A percentile compares a stretch with the other conserved stretches of the same genome.
These are phyloP conservation scores for Termitomyces sp. DNA, from an alignment of 768 basidiomycete genomes.

Conservation along the genomic window DNA sequence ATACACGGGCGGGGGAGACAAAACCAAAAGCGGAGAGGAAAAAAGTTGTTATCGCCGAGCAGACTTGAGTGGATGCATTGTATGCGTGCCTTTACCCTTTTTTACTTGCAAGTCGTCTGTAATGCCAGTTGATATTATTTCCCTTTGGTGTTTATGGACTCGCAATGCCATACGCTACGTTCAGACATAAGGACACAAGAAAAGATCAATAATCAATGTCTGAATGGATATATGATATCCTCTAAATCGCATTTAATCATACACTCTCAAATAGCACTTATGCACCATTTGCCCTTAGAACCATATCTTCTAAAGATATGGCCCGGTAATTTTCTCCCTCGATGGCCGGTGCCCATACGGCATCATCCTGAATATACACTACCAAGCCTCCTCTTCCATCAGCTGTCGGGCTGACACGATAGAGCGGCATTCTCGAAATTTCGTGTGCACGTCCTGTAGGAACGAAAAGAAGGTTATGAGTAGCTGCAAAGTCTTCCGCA, in stretches of 20 bases:
- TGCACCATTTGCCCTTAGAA: constrained; percentile 44
- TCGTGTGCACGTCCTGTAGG: constrained; percentile 85
- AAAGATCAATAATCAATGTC: background rate
- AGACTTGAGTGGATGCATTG: constrained; percentile 36
- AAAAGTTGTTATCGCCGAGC: constrained; percentile 79
- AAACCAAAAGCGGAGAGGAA: constrained; percentile 92
- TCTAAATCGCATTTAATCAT: background rate
- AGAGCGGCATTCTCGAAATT: constrained; percentile 83
- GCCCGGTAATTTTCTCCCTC: constrained; percentile 64
- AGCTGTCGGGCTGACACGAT: constrained; percentile 68
- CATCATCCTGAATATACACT: constrained; percentile 90
- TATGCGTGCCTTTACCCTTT: background rate
- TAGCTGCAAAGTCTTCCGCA: constrained; percentile 84
- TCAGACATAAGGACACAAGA: background rate
- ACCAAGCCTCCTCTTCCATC: constrained; percentile 85
- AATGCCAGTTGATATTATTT: background rate
- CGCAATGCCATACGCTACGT: background rate
- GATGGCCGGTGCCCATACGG: constrained; percentile 74
- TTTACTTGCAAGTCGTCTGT: background rate
- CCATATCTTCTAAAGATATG: constrained; percentile 86
- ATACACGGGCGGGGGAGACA: constrained; percentile 77
- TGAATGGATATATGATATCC: too few species aligned
- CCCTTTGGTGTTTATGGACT: background rate
- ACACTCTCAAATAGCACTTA: background rate
- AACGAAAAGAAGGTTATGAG: constrained; percentile 84